A percentile compares a stretch with the other conserved stretches of the same genome.
Evolutionary conservation across 768 basidiomycete species (phyloP).

Genomic region (Lentinula aciculospora): DNA sequence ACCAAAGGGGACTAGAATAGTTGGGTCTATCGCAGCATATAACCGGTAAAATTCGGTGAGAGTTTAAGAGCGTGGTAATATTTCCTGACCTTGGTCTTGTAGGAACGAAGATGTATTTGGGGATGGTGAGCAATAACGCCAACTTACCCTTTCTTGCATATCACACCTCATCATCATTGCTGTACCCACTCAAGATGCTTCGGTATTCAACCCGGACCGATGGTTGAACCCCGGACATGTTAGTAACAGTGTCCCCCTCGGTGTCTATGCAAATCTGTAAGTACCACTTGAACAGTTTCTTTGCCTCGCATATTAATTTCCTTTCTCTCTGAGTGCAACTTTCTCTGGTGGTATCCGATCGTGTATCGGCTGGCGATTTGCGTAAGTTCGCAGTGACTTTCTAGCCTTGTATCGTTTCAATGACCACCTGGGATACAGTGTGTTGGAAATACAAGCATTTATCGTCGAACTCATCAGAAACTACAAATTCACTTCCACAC

Average conservation of each 20-base stretch:
- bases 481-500: slow-evolving; percentile 44
- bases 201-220: slow-evolving; percentile 33
- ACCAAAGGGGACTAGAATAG: slow-evolving; percentile 26
- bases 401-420: no score
- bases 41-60: slow-evolving; percentile 23
- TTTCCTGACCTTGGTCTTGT: not conserved
- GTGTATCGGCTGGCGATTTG: slow-evolving; percentile 24
- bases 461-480: slow-evolving; percentile 47
- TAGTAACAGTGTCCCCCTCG: slow-evolving; percentile 21
- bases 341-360: slow-evolving; percentile 19
- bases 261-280: slow-evolving; percentile 28
- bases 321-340: slow-evolving; percentile 12
- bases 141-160: not conserved
- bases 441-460: slow-evolving; percentile 54
- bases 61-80: slow-evolving; percentile 6
- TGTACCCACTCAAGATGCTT: slow-evolving; percentile 20
- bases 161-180: no score
- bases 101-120: slow-evolving; percentile 34
- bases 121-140: not conserved
- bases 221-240: slow-evolving; percentile 25
- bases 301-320: not conserved
- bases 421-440: slow-evolving; percentile 12
- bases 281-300: not conserved
- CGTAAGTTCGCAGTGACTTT: slow-evolving; percentile 12
- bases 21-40: slow-evolving; percentile 28